Evolutionary conservation across 208 protist genomes (phyloP).

Genomic region (Leishmania lainsoni): DNA sequence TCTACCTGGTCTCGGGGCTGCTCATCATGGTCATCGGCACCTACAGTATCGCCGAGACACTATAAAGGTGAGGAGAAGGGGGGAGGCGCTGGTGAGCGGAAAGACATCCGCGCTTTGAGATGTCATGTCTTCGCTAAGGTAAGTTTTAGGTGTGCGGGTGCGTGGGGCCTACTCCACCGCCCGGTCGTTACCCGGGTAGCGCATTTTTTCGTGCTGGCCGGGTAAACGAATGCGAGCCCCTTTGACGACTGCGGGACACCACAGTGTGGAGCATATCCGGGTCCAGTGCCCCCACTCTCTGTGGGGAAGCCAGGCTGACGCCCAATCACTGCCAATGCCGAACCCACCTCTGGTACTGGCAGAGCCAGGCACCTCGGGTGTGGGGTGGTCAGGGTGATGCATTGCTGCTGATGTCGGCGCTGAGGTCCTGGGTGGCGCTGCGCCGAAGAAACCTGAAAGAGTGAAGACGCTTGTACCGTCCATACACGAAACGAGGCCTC

Average conservation of each 20-base stretch:
- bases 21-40: conserved; percentile 81
- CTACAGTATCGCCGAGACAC: conserved; percentile 39
- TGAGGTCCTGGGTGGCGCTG: neutral
- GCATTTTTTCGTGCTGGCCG: neutral
- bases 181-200: neutral
- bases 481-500: neutral
- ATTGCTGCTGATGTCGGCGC: neutral
- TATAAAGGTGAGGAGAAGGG: conserved; percentile 4
- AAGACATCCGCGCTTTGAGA: neutral
- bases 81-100: too few relatives aligned
- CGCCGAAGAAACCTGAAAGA: neutral
- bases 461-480: neutral
- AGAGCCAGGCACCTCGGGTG: neutral
- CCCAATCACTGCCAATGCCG: neutral
- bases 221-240: neutral
- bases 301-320: neutral
- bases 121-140: neutral
- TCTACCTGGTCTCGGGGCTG: conserved; percentile 59
- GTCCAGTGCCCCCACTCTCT: neutral
- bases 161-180: neutral
- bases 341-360: neutral
- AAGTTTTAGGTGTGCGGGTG: neutral
- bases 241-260: neutral
- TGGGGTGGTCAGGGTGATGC: neutral
- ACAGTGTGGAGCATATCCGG: neutral